Percentiles rank a stretch among this genome's conserved stretches.
Conservation (phyloP, 768 basidiomycete genomes). For the Dioszegia aurantiaca region DNA sequence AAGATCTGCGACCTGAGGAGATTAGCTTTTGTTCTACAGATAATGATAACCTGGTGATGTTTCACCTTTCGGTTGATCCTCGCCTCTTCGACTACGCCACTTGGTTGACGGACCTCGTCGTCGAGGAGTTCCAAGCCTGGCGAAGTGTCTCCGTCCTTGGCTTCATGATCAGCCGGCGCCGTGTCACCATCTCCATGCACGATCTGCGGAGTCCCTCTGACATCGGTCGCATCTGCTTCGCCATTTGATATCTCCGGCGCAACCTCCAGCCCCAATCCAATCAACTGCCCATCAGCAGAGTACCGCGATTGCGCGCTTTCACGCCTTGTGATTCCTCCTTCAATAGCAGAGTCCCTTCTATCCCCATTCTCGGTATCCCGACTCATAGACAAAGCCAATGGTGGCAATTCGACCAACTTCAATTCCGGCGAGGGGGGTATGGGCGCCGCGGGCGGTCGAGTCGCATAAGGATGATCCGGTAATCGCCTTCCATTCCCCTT, state of each 20-base stretch:
- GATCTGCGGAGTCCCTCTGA: too few species aligned
- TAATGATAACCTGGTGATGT: not conserved
- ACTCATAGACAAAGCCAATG: constrained; percentile 23
- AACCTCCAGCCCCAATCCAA: not conserved
- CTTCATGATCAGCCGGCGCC: too few species aligned
- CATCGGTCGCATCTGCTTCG: too few species aligned
- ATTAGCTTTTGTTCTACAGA: too few species aligned
- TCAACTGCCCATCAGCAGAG: not conserved
- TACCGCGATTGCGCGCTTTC: not conserved
- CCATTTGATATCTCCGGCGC: too few species aligned
- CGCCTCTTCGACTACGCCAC: constrained; percentile 33
- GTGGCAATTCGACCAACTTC: constrained; percentile 25
- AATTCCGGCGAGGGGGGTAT: constrained; percentile 18
- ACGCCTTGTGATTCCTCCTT: not conserved
- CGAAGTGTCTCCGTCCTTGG: too few species aligned
- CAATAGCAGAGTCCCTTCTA: not conserved
- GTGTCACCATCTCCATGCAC: not conserved
- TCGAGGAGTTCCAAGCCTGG: too few species aligned
- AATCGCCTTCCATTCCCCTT: not conserved
- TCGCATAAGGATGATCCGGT: not conserved
- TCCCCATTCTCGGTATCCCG: constrained; percentile 11
- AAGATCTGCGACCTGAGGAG: constrained; percentile 50
- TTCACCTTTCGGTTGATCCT: constrained; percentile 39
- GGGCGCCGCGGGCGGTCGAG: not conserved
- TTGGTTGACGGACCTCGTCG: too few species aligned